Percentiles rank a stretch among this genome's conserved stretches.
phyloP scores from a whole-genome alignment of 192 early-diverging fungal species.

The Geosiphon pyriformis region DNA sequence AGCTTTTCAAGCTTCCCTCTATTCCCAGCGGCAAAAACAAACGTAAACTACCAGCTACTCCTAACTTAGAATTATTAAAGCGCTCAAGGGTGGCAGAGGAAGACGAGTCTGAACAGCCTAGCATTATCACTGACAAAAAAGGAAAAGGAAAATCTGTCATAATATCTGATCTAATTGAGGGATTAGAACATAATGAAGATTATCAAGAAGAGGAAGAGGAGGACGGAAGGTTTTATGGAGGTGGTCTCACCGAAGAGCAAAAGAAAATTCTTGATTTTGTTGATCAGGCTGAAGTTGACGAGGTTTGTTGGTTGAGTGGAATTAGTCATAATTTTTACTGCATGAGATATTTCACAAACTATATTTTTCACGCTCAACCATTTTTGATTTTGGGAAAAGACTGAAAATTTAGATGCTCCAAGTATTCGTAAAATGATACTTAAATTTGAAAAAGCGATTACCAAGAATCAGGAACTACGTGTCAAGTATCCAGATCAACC shows the following conservation, averaged over 20 bases:
- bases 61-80: slow-evolving; percentile 41
- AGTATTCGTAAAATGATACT: slow-evolving; percentile 71
- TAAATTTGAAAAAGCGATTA: slow-evolving; percentile 80
- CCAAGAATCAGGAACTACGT: slow-evolving; percentile 83
- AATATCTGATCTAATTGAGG: slow-evolving; percentile 27
- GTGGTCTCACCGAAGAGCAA: slow-evolving; percentile 74
- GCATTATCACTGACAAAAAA: slow-evolving; percentile 15
- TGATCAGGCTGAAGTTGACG: slow-evolving; percentile 70
- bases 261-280: slow-evolving; percentile 77
- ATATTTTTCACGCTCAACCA: no score
- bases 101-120: slow-evolving; percentile 21
- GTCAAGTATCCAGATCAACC: slow-evolving; percentile 73
- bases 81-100: slow-evolving; percentile 18
- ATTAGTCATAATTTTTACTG: no score
- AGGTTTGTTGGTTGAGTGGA: no score
- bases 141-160: slow-evolving; percentile 19
- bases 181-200: slow-evolving; percentile 25
- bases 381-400: no score
- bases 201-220: slow-evolving; percentile 53
- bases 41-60: slow-evolving; percentile 40
- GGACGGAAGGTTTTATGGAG: slow-evolving; percentile 76
- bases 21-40: slow-evolving; percentile 46
- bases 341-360: no score
- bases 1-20: slow-evolving; percentile 22
- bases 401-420: slow-evolving; percentile 51